Evolutionary conservation across 2,329 filamentous ascomycete species (phyloP), one percentile per base, ranked within the genome.

Genomic region (Coniochaeta ligniaria): DNA sequence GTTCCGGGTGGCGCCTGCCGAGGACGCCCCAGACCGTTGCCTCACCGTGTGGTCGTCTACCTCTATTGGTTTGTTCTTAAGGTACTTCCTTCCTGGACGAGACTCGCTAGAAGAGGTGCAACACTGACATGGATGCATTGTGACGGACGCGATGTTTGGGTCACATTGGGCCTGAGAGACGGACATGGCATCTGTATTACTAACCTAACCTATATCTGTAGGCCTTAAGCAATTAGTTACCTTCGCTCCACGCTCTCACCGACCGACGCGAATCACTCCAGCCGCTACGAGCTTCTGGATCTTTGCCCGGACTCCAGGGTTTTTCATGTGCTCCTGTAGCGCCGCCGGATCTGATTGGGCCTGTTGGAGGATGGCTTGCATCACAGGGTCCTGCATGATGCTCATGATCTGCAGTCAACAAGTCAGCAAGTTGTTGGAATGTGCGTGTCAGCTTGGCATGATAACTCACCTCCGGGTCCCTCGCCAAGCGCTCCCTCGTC

Each of bases 361-460:
- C 78, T 99, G 95, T 75, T 98, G 93, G 60, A 98, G 85, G 67
- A 97, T 97, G 66, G 89, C 90, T 78, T 99, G 92, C 94, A 99
- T 98, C 72, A 99, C 88, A 17, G 95, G 95, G 72, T 99, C 95
- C 75, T 93, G 88, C 77, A 98, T 90, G 71, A 97, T 94, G 64
- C 81, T 76, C 84, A 96, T 91, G 73, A 98, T 96, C 87, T 81
- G 31, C 54, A 38, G 20, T 35, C 26, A 22, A 26, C 17, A 38
- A 22, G 54, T 56, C 31, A 56, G 54, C 31, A 38, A 56, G 17
- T 26, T 35, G 24, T 55, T 31, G 24, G 9, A 26, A 5, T 24
- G 2, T 17, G 24, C 14, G 26, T 31, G 50, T 55, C 26, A 24
- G n/a, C 28, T 7, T 28, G 67, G 47, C 2, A 59, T 57, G 68